Conservation (phyloP, 2,329 filamentous ascomycete species). For the Fusarium anthophilum region DNA sequence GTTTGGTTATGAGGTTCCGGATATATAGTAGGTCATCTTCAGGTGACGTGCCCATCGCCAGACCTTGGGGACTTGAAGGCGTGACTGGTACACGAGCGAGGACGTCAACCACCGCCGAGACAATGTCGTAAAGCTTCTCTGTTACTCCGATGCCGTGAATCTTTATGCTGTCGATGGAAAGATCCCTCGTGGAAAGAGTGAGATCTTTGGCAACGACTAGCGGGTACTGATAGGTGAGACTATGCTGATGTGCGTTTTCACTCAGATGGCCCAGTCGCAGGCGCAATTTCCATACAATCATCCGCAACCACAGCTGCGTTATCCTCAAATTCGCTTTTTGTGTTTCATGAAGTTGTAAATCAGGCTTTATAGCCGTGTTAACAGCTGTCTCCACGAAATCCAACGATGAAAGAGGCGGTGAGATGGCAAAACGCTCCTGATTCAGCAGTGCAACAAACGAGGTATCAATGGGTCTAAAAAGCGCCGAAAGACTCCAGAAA, state of each 20-base stretch:
- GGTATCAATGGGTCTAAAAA: constrained; percentile 55
- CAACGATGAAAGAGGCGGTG: constrained; percentile 46
- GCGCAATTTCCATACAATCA: constrained; percentile 57
- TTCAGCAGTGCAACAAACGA: constrained; percentile 54
- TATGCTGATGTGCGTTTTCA: constrained; percentile 45
- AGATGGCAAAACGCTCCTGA: constrained; percentile 47
- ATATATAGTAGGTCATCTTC: constrained; percentile 53
- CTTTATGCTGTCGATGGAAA: constrained; percentile 51
- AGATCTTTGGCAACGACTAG: constrained; percentile 54
- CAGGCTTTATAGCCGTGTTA: constrained; percentile 49
- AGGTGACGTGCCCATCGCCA: constrained; percentile 41
- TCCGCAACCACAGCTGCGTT: constrained; percentile 57
- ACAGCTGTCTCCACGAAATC: constrained; percentile 50
- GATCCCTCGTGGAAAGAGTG: constrained; percentile 50
- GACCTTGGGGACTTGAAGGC: constrained; percentile 39
- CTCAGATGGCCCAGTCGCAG: constrained; percentile 54
- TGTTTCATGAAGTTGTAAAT: constrained; percentile 50
- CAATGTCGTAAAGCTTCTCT: constrained; percentile 58
- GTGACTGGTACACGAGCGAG: constrained; percentile 52
- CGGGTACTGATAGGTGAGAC: constrained; percentile 55
- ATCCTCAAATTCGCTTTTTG: constrained; percentile 57
- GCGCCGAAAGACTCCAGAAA: constrained; percentile 52
- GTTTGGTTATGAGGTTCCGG: constrained; percentile 48
- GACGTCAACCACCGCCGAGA: constrained; percentile 56
- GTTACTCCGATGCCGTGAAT: constrained; percentile 58